phyloP scores from a whole-genome alignment of 345 rosid species.

The Hibiscus tridactylites region DNA sequence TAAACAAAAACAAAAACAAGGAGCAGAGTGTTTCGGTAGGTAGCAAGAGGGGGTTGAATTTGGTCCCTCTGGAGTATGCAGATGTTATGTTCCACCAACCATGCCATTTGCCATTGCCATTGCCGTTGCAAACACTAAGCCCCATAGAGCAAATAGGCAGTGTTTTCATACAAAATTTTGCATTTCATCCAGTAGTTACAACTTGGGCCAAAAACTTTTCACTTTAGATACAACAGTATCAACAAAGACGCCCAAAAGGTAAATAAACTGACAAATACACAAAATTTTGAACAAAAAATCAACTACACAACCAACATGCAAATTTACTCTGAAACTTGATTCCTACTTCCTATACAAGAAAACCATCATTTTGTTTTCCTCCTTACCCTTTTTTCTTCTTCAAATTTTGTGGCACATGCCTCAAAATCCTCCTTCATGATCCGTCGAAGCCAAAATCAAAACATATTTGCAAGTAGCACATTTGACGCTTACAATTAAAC shows the following conservation, averaged over 20 bases:
- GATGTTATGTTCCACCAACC: constrained; percentile 18
- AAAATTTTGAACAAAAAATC: constrained; percentile 17
- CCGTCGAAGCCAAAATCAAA: constrained; percentile 5
- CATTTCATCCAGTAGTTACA: too few species aligned
- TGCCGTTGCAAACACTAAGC: neutral
- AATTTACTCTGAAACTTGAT: constrained; percentile 25
- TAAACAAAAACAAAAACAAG: too few species aligned
- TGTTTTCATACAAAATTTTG: too few species aligned
- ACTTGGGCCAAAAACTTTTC: neutral
- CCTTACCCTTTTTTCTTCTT: constrained; percentile 19
- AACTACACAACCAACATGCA: constrained; percentile 27
- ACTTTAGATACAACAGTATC: neutral
- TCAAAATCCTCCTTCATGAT: constrained; percentile 7
- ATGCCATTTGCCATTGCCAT: neutral
- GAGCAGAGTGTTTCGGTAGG: neutral
- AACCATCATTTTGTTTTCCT: neutral
- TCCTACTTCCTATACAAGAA: constrained; percentile 28
- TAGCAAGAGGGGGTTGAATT: neutral
- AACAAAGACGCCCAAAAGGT: constrained; percentile 10
- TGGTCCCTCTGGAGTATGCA: neutral
- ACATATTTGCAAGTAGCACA: constrained; percentile 10
- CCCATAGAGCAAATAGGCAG: too few species aligned
- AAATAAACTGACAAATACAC: constrained; percentile 9
- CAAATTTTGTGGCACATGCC: constrained; percentile 2
- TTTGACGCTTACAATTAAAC: neutral